Evolutionary conservation across 306 rosid genomes (phyloP), one percentile per base, ranked within the genome.

Genomic region (Cucumis melo): DNA sequence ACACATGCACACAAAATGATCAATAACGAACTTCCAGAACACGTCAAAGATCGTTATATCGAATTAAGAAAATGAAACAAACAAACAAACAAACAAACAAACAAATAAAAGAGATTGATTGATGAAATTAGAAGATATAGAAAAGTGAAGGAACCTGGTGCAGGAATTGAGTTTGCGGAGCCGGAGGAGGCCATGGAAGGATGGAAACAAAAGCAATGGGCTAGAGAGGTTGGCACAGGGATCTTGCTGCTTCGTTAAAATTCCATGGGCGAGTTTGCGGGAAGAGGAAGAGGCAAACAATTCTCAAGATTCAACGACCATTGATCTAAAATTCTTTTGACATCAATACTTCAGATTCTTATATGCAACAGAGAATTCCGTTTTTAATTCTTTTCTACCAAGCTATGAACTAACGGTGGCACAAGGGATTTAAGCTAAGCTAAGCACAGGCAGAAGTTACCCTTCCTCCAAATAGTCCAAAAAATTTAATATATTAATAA

Each of bases 101-200:
- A 27, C 29, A 27, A 27, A 27, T 1, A 27, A 27, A 27, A 27
- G 1, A 27, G 56, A 71, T 29, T 24, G 21, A 71, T 42, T 24
- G 23, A 27, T 24, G 23, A 27, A 71, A 71, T 71, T 27, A 46
- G 1, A 46, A 77, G 11, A 34, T 16, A 20, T 39, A 48, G 24
- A 29, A 23, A 39, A 70, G 44, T 34, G 71, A 48, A 46, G 38
- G 62, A 84, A 87, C 98, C 98, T 20, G 90, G 88, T 5, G 93
- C 98, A 13, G 97, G 87, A 75, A 87, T 85, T 65, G 94, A 79
- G 72, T 38, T 84, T 36, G 74, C 87, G 6, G 83, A 77, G 82
- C 78, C 82, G 9, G 96, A 87, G 12, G 88, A 85, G 48, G 98
- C 93, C 98, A 93, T 93, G 70, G 81, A 50, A 78, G 42, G 53